Base-by-base conservation (phyloP, 2,329 filamentous ascomycete species). In the Fusarium illudens region DNA sequence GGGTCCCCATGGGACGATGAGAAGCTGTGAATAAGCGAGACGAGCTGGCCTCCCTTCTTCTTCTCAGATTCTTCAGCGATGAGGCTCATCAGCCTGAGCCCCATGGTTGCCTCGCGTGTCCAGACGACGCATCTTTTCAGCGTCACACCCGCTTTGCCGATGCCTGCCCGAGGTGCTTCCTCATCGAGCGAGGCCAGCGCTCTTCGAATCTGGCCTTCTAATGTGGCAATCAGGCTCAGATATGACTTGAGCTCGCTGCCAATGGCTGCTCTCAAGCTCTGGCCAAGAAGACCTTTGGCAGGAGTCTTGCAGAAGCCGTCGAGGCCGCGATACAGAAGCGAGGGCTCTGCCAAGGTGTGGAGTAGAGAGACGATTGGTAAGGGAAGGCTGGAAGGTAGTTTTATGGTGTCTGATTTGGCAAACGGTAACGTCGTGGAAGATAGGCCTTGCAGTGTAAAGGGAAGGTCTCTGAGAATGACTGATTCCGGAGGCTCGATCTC, bases 71-170 rank as follows among this genome's bases (percentile, higher is more conserved):
- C 92, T 75, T 98, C 94, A 0, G 96, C 93, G 74, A 99, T 97
- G 60, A 97, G 79, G 73, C 93, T 96, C 92, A 99, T 94, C 58
- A 99, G 83, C 15, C 96, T 89, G 71, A 99, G 80, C 1, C 94
- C 96, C 90, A 98, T 96, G 1, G 96, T 99, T 7, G 96, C 93
- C 78, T 99, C 96, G 71, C 95, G 89, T 9, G 94, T 98, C 96
- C 96, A 99, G 22, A 99, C 92, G 3, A 99, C 92, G 73, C 95
- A 98, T 76, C 96, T 86, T 78, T 98, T 98, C 52, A 99, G 82
- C 0, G 96, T 99, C 13, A 99, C 95, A 2, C 94, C 94, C 1
- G 92, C 90, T 73, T 94, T 96, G 6, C 93, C 91, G 55, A 96
- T 89, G 2, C 91, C 90, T 44, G 87, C 86, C 48, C 90, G 85